These are phyloP conservation scores for Calcarisporium arbuscula DNA, from an alignment of 2,329 filamentous ascomycete species.

Conservation along the genomic window DNA sequence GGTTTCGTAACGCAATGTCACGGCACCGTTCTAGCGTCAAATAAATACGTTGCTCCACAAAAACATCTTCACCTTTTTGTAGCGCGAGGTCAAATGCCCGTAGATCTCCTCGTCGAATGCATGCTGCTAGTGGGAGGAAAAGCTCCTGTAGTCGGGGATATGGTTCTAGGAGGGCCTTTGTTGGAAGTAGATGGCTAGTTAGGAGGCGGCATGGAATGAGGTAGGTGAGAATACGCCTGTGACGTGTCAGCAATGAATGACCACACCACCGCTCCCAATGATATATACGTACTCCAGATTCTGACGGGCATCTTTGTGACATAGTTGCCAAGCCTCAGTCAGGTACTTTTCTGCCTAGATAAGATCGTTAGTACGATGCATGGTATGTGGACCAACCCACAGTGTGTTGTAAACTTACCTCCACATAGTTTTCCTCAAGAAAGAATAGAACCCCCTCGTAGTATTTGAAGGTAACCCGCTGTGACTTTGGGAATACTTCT, in stretches of 20 bases:
- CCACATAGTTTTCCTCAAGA: constrained; percentile 84
- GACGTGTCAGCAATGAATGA: constrained; percentile 19
- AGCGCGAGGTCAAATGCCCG: constrained; percentile 78
- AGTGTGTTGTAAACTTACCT: constrained; percentile 40
- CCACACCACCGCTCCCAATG: too few species aligned
- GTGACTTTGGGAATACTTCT: constrained; percentile 75
- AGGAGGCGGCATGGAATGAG: constrained; percentile 90
- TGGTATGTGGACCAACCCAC: too few species aligned
- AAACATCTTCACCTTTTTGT: constrained; percentile 77
- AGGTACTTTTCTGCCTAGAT: constrained; percentile 70
- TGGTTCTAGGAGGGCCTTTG: constrained; percentile 59
- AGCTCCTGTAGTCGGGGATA: constrained; percentile 72
- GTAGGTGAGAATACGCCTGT: constrained; percentile 83
- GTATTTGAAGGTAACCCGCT: constrained; percentile 93
- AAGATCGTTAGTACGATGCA: constrained; percentile 4
- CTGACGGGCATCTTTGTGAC: constrained; percentile 61
- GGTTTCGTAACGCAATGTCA: constrained; percentile 85
- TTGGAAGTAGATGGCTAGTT: constrained; percentile 80
- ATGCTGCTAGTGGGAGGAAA: constrained; percentile 70
- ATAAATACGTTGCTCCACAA: constrained; percentile 89
- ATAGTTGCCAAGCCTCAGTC: constrained; percentile 74
- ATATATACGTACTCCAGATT: constrained; percentile 76
- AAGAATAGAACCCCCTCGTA: constrained; percentile 93
- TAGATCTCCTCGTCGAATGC: constrained; percentile 78
- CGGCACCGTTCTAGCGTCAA: constrained; percentile 87